A percentile compares a stretch with the other conserved stretches of the same genome.
These are phyloP conservation scores for Fraxinus dipetala DNA, from an alignment of 305 asterid genomes.

Conservation along the genomic window DNA sequence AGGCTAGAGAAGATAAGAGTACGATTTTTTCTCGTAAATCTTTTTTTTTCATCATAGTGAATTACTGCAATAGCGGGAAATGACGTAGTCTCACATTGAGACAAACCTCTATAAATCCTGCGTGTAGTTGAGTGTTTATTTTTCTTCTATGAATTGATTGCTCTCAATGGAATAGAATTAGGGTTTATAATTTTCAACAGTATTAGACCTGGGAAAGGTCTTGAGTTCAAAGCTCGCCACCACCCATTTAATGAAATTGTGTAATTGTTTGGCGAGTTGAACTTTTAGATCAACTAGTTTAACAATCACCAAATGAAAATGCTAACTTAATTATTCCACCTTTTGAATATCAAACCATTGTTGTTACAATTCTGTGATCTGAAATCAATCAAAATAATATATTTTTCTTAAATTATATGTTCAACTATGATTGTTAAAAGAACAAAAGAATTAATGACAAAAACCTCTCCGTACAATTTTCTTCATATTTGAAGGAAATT, in stretches of 20 bases:
- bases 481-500: background rate
- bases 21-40: too few relatives aligned
- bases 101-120: too few relatives aligned
- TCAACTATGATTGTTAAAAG: background rate
- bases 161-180: too few relatives aligned
- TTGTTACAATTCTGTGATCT: background rate
- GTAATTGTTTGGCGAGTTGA: background rate
- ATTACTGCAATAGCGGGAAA: too few relatives aligned
- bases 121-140: too few relatives aligned
- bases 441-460: background rate
- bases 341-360: background rate
- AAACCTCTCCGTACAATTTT: background rate
- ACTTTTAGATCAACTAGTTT: background rate
- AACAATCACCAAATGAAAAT: background rate
- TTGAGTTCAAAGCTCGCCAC: background rate
- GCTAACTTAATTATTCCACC: background rate
- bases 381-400: too few relatives aligned
- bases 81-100: too few relatives aligned
- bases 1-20: too few relatives aligned
- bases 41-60: too few relatives aligned
- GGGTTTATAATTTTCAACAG: too few relatives aligned
- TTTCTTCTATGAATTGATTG: too few relatives aligned
- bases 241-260: background rate
- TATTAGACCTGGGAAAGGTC: background rate
- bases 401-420: background rate